phyloP scores from a whole-genome alignment of 148 eudicot genomes.

The Vaccinium vitisidaea region DNA sequence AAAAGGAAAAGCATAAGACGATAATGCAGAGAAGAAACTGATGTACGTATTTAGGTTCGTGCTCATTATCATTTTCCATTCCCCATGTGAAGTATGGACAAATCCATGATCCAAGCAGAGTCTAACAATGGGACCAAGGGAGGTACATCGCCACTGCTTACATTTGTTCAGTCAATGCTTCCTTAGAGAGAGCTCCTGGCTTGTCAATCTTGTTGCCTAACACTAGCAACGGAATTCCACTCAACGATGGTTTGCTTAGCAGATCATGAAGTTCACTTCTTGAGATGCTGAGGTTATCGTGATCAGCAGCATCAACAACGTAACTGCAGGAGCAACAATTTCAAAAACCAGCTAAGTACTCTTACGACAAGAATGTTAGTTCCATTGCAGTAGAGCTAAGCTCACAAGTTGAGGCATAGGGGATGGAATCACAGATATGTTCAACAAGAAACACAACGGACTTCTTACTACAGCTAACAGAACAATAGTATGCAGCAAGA shows the following conservation, averaged over 20 bases:
- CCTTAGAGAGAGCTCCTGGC: slow-evolving; percentile 70
- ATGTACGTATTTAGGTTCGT: background rate
- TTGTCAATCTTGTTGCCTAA: slow-evolving; percentile 96
- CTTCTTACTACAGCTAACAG: background rate
- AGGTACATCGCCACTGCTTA: slow-evolving; percentile 32
- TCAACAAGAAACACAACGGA: background rate
- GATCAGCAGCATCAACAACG: slow-evolving; percentile 97
- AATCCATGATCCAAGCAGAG: background rate
- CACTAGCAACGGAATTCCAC: slow-evolving; percentile 90
- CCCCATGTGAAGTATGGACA: background rate
- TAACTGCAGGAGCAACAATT: slow-evolving; percentile 53
- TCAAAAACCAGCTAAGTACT: background rate
- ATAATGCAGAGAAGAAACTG: background rate
- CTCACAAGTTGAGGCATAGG: background rate
- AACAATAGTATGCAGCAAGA: background rate
- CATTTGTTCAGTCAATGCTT: slow-evolving; percentile 84
- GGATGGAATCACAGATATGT: background rate
- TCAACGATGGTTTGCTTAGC: slow-evolving; percentile 74
- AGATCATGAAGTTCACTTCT: slow-evolving; percentile 93
- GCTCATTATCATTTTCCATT: background rate
- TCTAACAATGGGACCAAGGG: background rate
- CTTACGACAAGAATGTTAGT: background rate
- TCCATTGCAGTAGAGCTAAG: background rate
- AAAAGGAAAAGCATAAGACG: background rate
- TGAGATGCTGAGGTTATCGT: slow-evolving; percentile 81